Conservation (phyloP, 2,329 filamentous ascomycete species). For the Arachnopeziza araneosa region DNA sequence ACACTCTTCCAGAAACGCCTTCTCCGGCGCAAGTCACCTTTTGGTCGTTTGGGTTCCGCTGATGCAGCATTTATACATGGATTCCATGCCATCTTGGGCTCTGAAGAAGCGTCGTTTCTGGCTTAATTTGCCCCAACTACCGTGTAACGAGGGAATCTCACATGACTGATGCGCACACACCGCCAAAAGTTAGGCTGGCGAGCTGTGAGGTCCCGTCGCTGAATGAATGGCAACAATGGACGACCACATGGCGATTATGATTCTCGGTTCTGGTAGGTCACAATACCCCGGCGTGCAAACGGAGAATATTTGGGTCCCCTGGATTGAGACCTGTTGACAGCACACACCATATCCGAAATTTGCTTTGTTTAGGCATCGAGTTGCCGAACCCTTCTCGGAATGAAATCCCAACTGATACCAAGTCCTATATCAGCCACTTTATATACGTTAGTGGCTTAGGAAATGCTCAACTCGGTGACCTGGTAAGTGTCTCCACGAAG, state of each 20-base stretch:
- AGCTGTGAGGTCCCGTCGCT: constrained; percentile 17
- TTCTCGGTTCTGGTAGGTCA: constrained; percentile 16
- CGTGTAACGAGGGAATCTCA: constrained; percentile 17
- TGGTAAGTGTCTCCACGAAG: constrained; percentile 20
- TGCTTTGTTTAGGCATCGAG: constrained; percentile 27
- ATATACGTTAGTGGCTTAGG: constrained; percentile 18
- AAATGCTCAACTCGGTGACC: constrained; percentile 16
- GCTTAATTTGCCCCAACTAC: constrained; percentile 12
- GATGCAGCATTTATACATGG: constrained; percentile 7
- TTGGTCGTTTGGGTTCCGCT: constrained; percentile 6
- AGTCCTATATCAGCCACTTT: not conserved
- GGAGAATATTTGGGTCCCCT: constrained; percentile 10
- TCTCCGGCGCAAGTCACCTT: constrained; percentile 13
- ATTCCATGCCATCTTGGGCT: not conserved
- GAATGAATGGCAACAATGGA: constrained; percentile 11
- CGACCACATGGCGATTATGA: constrained; percentile 11
- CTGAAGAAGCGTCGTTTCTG: constrained; percentile 7
- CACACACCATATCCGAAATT: constrained; percentile 18
- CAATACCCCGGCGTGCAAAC: constrained; percentile 20
- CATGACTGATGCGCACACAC: constrained; percentile 25
- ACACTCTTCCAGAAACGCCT: constrained; percentile 14
- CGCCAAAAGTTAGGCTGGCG: constrained; percentile 28
- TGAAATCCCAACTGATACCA: not conserved
- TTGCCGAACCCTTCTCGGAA: not conserved
- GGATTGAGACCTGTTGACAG: constrained; percentile 16